Evolutionary conservation across 345 rosid genomes (phyloP), one percentile per base, ranked within the genome.

Genomic region (Boechera divaricarpa): DNA sequence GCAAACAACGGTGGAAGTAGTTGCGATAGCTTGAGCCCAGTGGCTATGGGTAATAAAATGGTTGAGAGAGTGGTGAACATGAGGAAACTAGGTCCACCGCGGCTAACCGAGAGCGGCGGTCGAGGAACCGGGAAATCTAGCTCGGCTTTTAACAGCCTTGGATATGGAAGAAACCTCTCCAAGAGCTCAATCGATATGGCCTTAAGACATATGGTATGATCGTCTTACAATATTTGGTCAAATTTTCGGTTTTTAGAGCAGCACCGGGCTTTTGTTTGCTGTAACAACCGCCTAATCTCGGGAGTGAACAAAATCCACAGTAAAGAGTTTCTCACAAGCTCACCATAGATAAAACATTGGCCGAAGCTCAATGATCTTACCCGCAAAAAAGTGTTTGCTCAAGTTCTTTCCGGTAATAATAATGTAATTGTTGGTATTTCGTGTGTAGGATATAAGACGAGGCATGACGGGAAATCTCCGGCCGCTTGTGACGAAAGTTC

Each of bases 121-220:
- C 48, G 70, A 67, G 78, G 70, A 51, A 35, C 47, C 0, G 72
- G 62, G 10, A 80, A 79, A 55, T 77, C 90, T 52, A 80, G 69
- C 49, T 44, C 75, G 3, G 79, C 85, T 32, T 87, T 88, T 76
- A 83, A 83, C 36, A 76, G 89, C 74, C 85, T 86, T 31, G 93
- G 92, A 5, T 93, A 91, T 58, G 98, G 98, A n/a, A 87, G 97
- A 79, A 80, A 87, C 32, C 86, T 93, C 60, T 93, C 97, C 11
- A 91, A 88, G 60, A 89, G 86, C 82, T 93, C 98, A 11, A 85
- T 93, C 5, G 98, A 93, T 29, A 93, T 93, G 98, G 97, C 98
- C 42, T 53, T 93, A 49, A 75, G 98, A 72, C 98, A 93, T 58
- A 91, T 93, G 98, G 98, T 93, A 84, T 28, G 53, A 48, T 28